phyloP scores from a whole-genome alignment of 78 protist species.

The Blattamonas nauphoetae region DNA sequence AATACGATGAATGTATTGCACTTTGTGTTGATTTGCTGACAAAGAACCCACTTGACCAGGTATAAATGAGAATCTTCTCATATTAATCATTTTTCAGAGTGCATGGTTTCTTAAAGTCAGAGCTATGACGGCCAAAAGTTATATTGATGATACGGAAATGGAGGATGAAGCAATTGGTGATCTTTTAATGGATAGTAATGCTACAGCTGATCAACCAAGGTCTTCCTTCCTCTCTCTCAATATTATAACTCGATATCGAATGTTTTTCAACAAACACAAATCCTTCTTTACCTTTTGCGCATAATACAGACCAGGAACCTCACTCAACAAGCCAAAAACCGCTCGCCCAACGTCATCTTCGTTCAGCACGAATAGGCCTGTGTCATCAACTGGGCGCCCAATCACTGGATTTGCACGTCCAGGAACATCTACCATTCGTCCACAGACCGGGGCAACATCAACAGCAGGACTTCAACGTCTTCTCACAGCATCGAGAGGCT shows the following conservation, averaged over 20 bases:
- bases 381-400: constrained; percentile 51
- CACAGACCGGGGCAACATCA: not conserved
- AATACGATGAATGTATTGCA: not conserved
- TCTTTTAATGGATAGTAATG: constrained; percentile 44
- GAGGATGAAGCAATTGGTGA: constrained; percentile 59
- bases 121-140: constrained; percentile 20
- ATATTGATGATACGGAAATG: constrained; percentile 44
- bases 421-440: constrained; percentile 40
- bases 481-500: not conserved
- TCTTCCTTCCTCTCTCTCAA: not conserved
- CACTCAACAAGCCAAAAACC: not conserved
- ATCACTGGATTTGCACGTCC: constrained; percentile 66
- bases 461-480: not conserved
- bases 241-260: not conserved
- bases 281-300: not conserved
- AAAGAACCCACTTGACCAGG: constrained; percentile 21
- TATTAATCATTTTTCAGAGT: constrained; percentile 10
- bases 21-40: not conserved
- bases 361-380: constrained; percentile 44
- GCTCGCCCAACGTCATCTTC: constrained; percentile 54
- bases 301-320: not conserved
- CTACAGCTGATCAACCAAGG: constrained; percentile 32
- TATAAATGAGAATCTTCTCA: not conserved
- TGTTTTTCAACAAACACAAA: not conserved
- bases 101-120: constrained; percentile 42